Conservation (phyloP, 1,284 basidiomycete genomes). For the Apiotrichum brassicae region DNA sequence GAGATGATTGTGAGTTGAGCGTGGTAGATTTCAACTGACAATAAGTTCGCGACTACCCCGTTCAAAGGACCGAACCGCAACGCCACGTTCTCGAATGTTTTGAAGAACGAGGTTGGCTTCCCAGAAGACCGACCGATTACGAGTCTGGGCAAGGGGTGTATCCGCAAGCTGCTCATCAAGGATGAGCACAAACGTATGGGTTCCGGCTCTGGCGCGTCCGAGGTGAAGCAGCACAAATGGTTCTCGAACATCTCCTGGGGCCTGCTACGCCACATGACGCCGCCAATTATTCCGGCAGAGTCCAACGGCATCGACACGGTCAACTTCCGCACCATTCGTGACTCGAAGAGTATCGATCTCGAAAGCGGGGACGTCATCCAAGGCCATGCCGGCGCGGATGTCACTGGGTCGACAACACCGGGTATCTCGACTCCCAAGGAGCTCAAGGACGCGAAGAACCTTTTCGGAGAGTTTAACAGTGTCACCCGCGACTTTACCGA, state of each 20-base stretch:
- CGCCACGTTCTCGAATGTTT: slow-evolving; percentile 94
- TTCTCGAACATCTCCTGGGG: slow-evolving; percentile 96
- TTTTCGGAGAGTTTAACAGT: slow-evolving; percentile 77
- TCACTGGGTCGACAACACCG: slow-evolving; percentile 48
- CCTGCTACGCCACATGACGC: slow-evolving; percentile 81
- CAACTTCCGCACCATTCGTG: slow-evolving; percentile 86
- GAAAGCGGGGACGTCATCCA: slow-evolving; percentile 46
- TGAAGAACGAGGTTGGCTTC: slow-evolving; percentile 79
- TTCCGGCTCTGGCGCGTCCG: slow-evolving; percentile 87
- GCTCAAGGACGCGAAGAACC: slow-evolving; percentile 50
- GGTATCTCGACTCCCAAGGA: slow-evolving; percentile 50
- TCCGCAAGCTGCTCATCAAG: slow-evolving; percentile 86
- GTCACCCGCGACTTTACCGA: slow-evolving; percentile 64
- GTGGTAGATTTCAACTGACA: slow-evolving; percentile 5
- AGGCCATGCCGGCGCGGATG: slow-evolving; percentile 38
- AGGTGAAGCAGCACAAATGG: slow-evolving; percentile 99
- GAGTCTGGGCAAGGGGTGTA: slow-evolving; percentile 76
- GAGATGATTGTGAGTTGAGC: slow-evolving; percentile 91
- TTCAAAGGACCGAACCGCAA: slow-evolving; percentile 95
- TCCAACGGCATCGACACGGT: slow-evolving; percentile 78
- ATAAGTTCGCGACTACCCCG: slow-evolving; percentile 92
- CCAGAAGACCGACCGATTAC: slow-evolving; percentile 79
- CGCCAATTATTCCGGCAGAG: slow-evolving; percentile 81
- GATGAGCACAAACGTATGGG: slow-evolving; percentile 83
- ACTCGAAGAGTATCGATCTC: slow-evolving; percentile 82